Evolutionary conservation across 345 rosid species (phyloP).

Genomic region (Populus davidiana): DNA sequence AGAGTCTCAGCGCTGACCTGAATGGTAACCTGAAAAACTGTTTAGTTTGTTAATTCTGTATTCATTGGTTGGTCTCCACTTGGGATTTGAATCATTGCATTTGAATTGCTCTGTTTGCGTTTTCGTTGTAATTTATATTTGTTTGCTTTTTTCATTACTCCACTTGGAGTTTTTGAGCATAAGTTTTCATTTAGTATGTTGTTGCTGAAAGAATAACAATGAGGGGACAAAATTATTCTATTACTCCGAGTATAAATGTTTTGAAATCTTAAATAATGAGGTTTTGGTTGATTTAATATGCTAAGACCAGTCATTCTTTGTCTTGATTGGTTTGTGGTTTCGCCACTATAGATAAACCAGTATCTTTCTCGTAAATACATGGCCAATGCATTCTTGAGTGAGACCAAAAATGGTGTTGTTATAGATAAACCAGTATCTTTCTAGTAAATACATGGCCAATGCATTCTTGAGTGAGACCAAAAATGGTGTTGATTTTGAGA

Average conservation of each 20-base stretch:
- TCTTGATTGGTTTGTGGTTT: neutral
- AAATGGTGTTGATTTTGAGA: neutral
- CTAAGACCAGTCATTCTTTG: neutral
- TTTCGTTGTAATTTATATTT: neutral
- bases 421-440: neutral
- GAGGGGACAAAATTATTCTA: neutral
- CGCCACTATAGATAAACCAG: neutral
- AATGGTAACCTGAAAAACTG: constrained; percentile 55
- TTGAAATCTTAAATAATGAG: neutral
- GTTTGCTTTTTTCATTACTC: neutral
- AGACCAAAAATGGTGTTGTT: neutral
- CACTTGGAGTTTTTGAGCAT: neutral
- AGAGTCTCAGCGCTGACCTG: constrained; percentile 84
- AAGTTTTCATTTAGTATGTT: neutral
- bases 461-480: neutral
- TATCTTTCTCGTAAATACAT: neutral
- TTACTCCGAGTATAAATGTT: neutral
- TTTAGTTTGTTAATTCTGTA: neutral
- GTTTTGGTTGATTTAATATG: neutral
- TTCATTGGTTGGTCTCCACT: neutral
- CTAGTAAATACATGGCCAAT: neutral
- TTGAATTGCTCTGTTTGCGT: neutral
- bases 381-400: too few species aligned
- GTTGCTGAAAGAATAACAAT: neutral
- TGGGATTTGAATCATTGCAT: neutral